Evolutionary conservation across 805 yeast genomes (phyloP).

Genomic region (Metschnikowia lunata): DNA sequence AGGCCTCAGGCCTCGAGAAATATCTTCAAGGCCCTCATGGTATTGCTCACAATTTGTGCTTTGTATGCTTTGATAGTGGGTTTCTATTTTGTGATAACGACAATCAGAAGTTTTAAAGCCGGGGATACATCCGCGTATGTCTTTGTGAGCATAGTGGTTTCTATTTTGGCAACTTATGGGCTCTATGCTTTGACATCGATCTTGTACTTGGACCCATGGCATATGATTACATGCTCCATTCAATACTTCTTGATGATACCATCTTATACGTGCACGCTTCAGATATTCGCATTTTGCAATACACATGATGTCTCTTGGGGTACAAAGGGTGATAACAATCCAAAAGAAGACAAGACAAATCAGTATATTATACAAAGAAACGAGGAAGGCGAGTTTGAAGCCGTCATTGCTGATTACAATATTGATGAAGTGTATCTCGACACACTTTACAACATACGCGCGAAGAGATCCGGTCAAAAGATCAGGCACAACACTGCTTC

Average conservation of each 20-base stretch:
- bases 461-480: slow-evolving; percentile 58
- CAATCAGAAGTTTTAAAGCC: slow-evolving; percentile 41
- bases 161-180: slow-evolving; percentile 88
- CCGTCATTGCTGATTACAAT: slow-evolving; percentile 78
- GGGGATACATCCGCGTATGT: slow-evolving; percentile 44
- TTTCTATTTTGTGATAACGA: slow-evolving; percentile 64
- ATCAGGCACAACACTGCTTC: slow-evolving; percentile 28
- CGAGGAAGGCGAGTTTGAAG: slow-evolving; percentile 73
- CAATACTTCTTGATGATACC: slow-evolving; percentile 91
- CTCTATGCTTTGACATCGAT: slow-evolving; percentile 77
- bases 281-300: slow-evolving; percentile 94
- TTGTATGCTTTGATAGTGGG: slow-evolving; percentile 80
- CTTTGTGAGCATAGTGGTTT: slow-evolving; percentile 74
- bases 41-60: slow-evolving; percentile 73
- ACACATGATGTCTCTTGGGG: slow-evolving; percentile 99
- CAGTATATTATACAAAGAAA: slow-evolving; percentile 78
- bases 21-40: slow-evolving; percentile 68
- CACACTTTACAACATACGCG: slow-evolving; percentile 65
- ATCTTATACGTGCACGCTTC: slow-evolving; percentile 85
- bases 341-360: slow-evolving; percentile 59
- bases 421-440: slow-evolving; percentile 80
- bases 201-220: slow-evolving; percentile 94
- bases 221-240: slow-evolving; percentile 75
- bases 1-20: slow-evolving; percentile 94
- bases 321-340: slow-evolving; percentile 88